Evolutionary conservation across 805 yeast genomes (phyloP).

Genomic region (Candida nanaspora): DNA sequence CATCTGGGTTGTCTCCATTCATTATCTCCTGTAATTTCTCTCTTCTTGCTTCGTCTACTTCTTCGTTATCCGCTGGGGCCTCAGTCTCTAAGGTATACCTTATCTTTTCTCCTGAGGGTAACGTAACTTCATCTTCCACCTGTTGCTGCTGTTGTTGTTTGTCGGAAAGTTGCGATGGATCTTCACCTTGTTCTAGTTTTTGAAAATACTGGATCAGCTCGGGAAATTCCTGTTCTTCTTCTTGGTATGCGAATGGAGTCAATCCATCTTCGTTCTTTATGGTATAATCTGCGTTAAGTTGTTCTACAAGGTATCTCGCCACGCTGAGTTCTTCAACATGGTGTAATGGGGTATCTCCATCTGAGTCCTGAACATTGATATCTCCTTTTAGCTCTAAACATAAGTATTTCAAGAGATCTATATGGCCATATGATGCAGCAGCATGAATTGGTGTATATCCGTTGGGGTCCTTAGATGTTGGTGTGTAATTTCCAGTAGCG

Average conservation of each 20-base stretch:
- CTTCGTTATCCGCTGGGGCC: conserved; percentile 33
- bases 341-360: conserved; percentile 95
- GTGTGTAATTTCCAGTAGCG: conserved; percentile 40
- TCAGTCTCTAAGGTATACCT: conserved; percentile 50
- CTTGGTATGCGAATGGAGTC: conserved; percentile 66
- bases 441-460: conserved; percentile 98
- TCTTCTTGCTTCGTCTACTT: conserved; percentile 51
- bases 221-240: conserved; percentile 81
- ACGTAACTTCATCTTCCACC: conserved; percentile 9
- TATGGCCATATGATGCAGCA: conserved; percentile 88
- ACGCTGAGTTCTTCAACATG: conserved; percentile 68
- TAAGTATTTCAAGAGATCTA: conserved; percentile 54
- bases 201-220: conserved; percentile 64
- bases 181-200: conserved; percentile 23
- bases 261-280: conserved; percentile 65
- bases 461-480: conserved; percentile 79
- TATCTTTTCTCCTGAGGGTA: conserved; percentile 37
- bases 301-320: conserved; percentile 63
- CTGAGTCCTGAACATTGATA: conserved; percentile 73
- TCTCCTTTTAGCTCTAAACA: conserved; percentile 58
- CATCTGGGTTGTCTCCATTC: conserved; percentile 63
- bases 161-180: too few species aligned
- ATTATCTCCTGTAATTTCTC: conserved; percentile 62
- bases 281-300: conserved; percentile 58
- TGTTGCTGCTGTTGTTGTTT: too few species aligned